phyloP scores from a whole-genome alignment of 1,139 yeast genomes.

The Suhomyces ambrosiae region DNA sequence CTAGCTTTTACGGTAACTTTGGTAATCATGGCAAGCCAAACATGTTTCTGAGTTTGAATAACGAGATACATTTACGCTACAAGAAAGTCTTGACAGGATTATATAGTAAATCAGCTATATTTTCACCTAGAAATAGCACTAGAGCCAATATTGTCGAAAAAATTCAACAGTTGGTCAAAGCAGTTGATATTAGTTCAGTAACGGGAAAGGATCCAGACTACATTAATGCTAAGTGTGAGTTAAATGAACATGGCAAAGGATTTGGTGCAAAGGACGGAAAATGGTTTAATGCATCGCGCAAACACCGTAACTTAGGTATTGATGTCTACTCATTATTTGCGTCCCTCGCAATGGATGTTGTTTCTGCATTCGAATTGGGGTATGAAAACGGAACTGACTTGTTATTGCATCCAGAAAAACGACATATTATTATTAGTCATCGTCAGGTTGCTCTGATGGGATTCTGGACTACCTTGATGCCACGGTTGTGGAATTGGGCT shows the following conservation, averaged over 20 bases:
- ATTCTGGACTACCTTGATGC: constrained; percentile 70
- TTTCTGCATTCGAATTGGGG: constrained; percentile 65
- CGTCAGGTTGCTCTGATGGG: constrained; percentile 62
- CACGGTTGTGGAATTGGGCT: constrained; percentile 53
- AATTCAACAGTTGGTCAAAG: constrained; percentile 27
- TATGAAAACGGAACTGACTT: constrained; percentile 45
- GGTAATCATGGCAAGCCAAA: constrained; percentile 59
- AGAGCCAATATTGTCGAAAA: constrained; percentile 29
- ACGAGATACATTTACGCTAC: constrained; percentile 50
- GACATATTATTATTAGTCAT: constrained; percentile 50
- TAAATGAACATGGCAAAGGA: constrained; percentile 43
- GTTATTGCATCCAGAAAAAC: constrained; percentile 37
- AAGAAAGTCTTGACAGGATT: constrained; percentile 50
- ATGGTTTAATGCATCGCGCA: constrained; percentile 34
- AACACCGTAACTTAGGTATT: constrained; percentile 35
- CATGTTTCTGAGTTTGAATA: constrained; percentile 58
- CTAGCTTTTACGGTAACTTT: constrained; percentile 63
- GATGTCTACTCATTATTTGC: constrained; percentile 67
- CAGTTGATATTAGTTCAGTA: constrained; percentile 34
- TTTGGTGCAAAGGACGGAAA: constrained; percentile 15
- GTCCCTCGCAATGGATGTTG: constrained; percentile 73
- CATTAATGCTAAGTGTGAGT: constrained; percentile 33
- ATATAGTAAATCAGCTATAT: constrained; percentile 51
- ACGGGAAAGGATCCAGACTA: constrained; percentile 37
- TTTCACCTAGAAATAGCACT: constrained; percentile 33